Conservation (phyloP, 768 basidiomycete genomes). For the Udeniomyces megalosporus region DNA sequence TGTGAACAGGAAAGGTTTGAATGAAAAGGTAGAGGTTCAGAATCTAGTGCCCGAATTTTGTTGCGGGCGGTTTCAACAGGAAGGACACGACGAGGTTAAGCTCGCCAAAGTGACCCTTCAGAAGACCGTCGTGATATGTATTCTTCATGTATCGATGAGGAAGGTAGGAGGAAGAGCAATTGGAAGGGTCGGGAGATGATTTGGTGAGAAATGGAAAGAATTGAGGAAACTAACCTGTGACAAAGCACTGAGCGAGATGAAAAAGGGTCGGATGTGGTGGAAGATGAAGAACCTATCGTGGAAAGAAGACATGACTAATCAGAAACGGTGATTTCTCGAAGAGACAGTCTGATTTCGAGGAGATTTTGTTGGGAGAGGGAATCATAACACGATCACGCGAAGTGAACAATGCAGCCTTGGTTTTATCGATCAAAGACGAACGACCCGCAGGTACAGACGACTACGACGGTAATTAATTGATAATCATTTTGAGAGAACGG, state of each 20-base stretch:
- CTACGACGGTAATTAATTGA: slow-evolving; percentile 12
- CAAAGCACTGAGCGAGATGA: not conserved
- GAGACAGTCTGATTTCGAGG: not conserved
- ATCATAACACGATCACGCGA: slow-evolving; percentile 12
- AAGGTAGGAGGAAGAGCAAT: not conserved
- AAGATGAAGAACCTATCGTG: not conserved
- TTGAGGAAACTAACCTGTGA: not conserved
- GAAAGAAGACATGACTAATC: not conserved
- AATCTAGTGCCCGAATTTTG: slow-evolving; percentile 12
- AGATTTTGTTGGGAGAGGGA: not conserved
- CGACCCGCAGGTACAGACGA: not conserved
- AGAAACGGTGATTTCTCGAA: not conserved
- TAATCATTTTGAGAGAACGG: not conserved
- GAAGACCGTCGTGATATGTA: slow-evolving; percentile 14
- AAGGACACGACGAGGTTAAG: slow-evolving; percentile 5
- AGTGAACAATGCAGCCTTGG: slow-evolving; percentile 13
- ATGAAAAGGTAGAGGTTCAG: no score
- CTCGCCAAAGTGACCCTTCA: not conserved
- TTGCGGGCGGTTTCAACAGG: slow-evolving; percentile 14
- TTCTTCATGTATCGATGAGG: slow-evolving; percentile 4
- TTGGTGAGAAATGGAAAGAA: not conserved
- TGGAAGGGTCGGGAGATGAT: not conserved
- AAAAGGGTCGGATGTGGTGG: not conserved
- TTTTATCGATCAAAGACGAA: slow-evolving; percentile 4
- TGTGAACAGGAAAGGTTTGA: no score